Evolutionary conservation across 129 eudicot species (phyloP), one percentile per base, ranked within the genome.

Genomic region (Rutidosis leptorrhynchoides): DNA sequence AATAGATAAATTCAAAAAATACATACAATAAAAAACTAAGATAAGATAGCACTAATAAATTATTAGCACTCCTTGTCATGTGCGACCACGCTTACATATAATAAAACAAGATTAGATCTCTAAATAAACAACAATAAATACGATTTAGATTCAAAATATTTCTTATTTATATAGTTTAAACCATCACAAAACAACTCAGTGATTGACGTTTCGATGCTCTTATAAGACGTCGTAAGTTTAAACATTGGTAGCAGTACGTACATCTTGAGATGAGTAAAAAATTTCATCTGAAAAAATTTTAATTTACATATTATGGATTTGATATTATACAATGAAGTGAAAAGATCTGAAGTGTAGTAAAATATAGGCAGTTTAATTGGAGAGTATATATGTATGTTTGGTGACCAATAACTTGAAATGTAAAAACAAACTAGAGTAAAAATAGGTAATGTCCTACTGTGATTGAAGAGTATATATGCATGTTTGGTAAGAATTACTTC

Each of bases 401-500:
- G 55, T 48, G 55, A 17, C 19, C 20, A 48, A 17, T 48, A n/a
- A 19, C 22, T 48, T 17, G 24, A 48, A 6, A 17, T 48, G 55
- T 48, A 48, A 48, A 48, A 48, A 3, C 54, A 48, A 48, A n/a
- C 54, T 19, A 48, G 54, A 48, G 54, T 5, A 5, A 12, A 25
- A 26, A 57, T 12, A 57, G 33, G 10, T 24, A 57, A 10, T 22
- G 35, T 48, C n/a, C 55, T 37, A 37, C 15, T 48, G 55, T 57
- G 33, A 12, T 25, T 57, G 35, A 57, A 57, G 62, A 57, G 35
- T 37, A 57, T 24, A 28, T 7, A 26, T 26, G 37, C 8, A 57
- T 57, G 62, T 57, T 57, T 57, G 62, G 62, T 57, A 37, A 57
- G 4, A 57, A 57, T 57, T 26, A 57, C 62, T 57, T 57, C 10